A percentile compares a stretch with the other conserved stretches of the same genome.
These are phyloP conservation scores for Fagopyrum esculentum DNA, from an alignment of 148 eudicot genomes.

Conservation along the genomic window DNA sequence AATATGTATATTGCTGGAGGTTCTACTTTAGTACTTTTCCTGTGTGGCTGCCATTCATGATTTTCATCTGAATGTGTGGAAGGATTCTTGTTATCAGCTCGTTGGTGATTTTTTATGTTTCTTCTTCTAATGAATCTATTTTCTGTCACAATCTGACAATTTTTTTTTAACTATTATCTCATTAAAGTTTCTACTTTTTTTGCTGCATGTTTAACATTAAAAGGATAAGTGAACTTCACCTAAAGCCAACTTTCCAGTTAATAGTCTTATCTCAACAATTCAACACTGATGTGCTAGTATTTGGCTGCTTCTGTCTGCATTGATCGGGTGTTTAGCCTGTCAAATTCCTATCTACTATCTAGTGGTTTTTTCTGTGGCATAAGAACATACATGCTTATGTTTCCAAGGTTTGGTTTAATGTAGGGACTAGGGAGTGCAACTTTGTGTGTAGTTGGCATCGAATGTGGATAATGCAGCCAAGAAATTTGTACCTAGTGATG, in stretches of 20 bases:
- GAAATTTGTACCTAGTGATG: background rate
- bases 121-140: background rate
- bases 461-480: slow-evolving; percentile 6
- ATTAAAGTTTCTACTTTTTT: background rate
- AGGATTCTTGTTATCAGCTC: background rate
- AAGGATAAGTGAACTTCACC: background rate
- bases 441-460: background rate
- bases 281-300: background rate
- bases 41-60: background rate
- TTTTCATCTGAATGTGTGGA: background rate
- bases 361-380: background rate
- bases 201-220: background rate
- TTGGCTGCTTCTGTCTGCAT: background rate
- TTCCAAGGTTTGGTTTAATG: background rate
- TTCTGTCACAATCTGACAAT: background rate
- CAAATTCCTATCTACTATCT: background rate
- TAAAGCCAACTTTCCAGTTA: background rate
- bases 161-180: background rate
- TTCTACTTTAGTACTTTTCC: background rate
- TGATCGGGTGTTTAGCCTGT: background rate
- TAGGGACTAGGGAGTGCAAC: background rate
- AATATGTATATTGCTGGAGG: background rate
- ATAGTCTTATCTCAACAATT: background rate
- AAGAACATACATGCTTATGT: background rate
- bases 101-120: background rate